These are phyloP conservation scores for Curvularia spicifera DNA, from an alignment of 2,329 filamentous ascomycete species.

Conservation along the genomic window DNA sequence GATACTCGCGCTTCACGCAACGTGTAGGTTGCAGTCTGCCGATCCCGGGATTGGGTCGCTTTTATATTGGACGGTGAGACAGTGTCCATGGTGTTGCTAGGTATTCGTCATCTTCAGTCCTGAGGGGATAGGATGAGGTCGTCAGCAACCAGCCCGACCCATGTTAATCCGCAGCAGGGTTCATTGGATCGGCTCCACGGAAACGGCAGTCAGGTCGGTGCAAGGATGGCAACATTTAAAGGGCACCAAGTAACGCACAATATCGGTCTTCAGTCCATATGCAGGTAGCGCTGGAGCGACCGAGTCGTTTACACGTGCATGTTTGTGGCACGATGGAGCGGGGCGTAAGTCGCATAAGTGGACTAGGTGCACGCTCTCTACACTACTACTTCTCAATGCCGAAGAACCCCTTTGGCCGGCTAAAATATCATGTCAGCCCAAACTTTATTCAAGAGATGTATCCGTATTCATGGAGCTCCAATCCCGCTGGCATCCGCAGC, in stretches of 20 bases:
- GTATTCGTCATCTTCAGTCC: not conserved
- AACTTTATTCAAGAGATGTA: too few relatives aligned
- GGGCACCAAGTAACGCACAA: not conserved
- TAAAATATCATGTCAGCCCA: too few relatives aligned
- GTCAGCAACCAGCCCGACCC: not conserved
- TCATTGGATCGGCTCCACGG: not conserved
- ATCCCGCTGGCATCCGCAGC: not conserved
- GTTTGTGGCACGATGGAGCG: not conserved
- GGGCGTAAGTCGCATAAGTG: not conserved
- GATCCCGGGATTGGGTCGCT: not conserved
- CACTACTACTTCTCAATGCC: too few relatives aligned
- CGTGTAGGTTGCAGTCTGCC: not conserved
- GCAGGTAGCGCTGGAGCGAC: not conserved
- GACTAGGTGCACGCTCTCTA: not conserved
- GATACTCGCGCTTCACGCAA: conserved; percentile 23
- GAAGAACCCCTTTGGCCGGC: not conserved
- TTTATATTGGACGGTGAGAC: not conserved
- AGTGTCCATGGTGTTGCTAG: not conserved
- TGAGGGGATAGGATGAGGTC: not conserved
- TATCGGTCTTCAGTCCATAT: not conserved
- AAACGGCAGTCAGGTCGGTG: not conserved
- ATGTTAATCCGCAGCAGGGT: not conserved
- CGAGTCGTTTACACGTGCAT: not conserved
- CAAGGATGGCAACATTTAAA: not conserved
- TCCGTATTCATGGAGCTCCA: too few relatives aligned